Conservation (phyloP, 2,329 filamentous ascomycete genomes). For the Huntiella savannae region DNA sequence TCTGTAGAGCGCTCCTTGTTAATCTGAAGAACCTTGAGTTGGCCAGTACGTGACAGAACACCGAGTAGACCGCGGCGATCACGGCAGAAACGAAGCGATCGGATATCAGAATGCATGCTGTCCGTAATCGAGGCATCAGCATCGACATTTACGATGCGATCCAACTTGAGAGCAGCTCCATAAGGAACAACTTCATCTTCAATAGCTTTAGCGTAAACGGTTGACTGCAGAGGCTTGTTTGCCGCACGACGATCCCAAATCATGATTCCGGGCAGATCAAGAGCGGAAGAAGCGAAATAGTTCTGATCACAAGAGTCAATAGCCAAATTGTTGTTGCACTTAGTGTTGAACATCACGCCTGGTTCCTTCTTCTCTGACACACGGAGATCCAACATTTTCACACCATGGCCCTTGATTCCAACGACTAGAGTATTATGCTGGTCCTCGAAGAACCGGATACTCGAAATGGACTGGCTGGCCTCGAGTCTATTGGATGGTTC, state of each 20-base stretch:
- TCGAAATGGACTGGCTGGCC: constrained; percentile 56
- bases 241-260: constrained; percentile 60
- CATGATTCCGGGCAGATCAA: constrained; percentile 55
- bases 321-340: constrained; percentile 51
- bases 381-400: constrained; percentile 60
- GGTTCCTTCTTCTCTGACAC: constrained; percentile 21
- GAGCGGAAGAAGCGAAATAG: constrained; percentile 64
- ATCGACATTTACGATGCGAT: constrained; percentile 37
- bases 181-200: constrained; percentile 43
- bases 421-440: constrained; percentile 57
- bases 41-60: constrained; percentile 41
- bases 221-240: constrained; percentile 31
- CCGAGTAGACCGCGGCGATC: constrained; percentile 42
- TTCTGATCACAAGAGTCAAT: constrained; percentile 68
- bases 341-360: constrained; percentile 42
- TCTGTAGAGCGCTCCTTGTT: constrained; percentile 30
- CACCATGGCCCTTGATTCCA: constrained; percentile 55
- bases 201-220: constrained; percentile 35
- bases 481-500: constrained; percentile 41
- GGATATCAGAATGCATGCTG: constrained; percentile 40
- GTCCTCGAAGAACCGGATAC: constrained; percentile 63
- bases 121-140: constrained; percentile 29
- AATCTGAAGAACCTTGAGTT: constrained; percentile 42
- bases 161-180: constrained; percentile 40
- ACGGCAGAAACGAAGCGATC: constrained; percentile 42